Percentiles rank a stretch among this genome's conserved stretches.
phyloP scores from a whole-genome alignment of 345 rosid species.

The Eutrema japonicum region DNA sequence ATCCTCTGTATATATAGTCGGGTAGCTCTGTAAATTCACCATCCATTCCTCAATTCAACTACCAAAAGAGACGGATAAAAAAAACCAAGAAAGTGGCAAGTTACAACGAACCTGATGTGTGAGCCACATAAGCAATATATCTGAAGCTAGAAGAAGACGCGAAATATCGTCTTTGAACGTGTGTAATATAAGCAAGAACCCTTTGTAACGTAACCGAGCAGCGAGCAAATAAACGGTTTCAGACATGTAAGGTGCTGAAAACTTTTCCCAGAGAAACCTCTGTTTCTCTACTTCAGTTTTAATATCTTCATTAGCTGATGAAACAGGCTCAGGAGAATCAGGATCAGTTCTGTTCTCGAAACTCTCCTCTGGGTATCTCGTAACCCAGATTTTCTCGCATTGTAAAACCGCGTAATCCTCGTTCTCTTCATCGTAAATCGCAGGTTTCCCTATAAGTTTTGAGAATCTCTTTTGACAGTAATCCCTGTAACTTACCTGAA shows the following conservation, averaged over 20 bases:
- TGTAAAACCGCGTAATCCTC: conserved; percentile 80
- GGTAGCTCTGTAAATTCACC: conserved; percentile 64
- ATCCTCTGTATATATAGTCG: conserved; percentile 71
- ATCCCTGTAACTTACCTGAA: conserved; percentile 64
- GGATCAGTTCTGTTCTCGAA: conserved; percentile 71
- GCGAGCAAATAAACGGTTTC: conserved; percentile 77
- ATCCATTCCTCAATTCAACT: not conserved
- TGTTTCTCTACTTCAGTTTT: conserved; percentile 58
- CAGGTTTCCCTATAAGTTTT: conserved; percentile 74
- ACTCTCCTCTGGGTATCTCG: conserved; percentile 63
- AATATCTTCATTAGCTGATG: conserved; percentile 48
- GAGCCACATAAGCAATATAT: conserved; percentile 80
- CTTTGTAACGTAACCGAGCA: conserved; percentile 75
- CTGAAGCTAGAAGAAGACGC: conserved; percentile 64
- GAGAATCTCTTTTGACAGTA: conserved; percentile 82
- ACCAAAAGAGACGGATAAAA: not conserved
- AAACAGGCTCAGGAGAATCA: conserved; percentile 39
- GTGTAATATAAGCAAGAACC: conserved; percentile 59
- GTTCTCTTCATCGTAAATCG: conserved; percentile 70
- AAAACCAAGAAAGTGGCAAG: not conserved
- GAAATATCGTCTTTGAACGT: conserved; percentile 53
- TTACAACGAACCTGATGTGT: conserved; percentile 65
- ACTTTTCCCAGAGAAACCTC: conserved; percentile 51
- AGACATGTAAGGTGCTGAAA: conserved; percentile 66
- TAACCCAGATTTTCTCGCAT: conserved; percentile 66